Evolutionary conservation across 2,329 filamentous ascomycete genomes (phyloP).

Genomic region (Fusarium poae): DNA sequence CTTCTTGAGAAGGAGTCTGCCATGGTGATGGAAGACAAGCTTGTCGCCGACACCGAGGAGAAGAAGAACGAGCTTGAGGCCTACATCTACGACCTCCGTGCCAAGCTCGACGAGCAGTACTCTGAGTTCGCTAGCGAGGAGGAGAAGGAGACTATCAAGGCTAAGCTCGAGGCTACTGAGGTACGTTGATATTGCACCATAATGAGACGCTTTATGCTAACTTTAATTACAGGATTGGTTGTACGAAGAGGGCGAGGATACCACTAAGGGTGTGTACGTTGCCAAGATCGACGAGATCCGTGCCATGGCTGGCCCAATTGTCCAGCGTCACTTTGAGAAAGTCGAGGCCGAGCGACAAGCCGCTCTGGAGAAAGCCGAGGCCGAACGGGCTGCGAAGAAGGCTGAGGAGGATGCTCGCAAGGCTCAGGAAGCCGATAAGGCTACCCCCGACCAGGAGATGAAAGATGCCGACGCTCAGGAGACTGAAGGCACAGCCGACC

Average conservation of each 20-base stretch:
- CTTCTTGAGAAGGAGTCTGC: constrained; percentile 83
- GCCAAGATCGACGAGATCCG: constrained; percentile 97
- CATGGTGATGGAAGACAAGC: constrained; percentile 99
- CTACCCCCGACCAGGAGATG: constrained; percentile 71
- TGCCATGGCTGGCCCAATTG: constrained; percentile 88
- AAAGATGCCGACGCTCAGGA: constrained; percentile 70
- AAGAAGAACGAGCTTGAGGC: constrained; percentile 99
- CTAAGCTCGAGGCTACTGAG: constrained; percentile 87
- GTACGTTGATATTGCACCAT: constrained; percentile 66
- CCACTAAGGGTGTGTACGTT: constrained; percentile 92
- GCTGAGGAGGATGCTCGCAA: constrained; percentile 69
- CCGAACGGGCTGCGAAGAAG: constrained; percentile 82
- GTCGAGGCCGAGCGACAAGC: constrained; percentile 87
- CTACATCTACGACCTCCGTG: constrained; percentile 95
- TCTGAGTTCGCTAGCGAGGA: constrained; percentile 89
- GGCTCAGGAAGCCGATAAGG: constrained; percentile 65
- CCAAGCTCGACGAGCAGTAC: constrained; percentile 94
- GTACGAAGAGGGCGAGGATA: constrained; percentile 96
- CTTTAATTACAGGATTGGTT: constrained; percentile 84
- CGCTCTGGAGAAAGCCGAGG: constrained; percentile 80
- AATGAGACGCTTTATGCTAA: constrained; percentile 19
- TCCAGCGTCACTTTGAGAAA: constrained; percentile 96
- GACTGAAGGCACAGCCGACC: constrained; percentile 58
- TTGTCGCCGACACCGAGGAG: constrained; percentile 97
- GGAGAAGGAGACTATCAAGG: constrained; percentile 88